Percentiles rank a stretch among this genome's conserved stretches.
phyloP scores from a whole-genome alignment of 1,139 yeast species.

The Geotrichum reessii region DNA sequence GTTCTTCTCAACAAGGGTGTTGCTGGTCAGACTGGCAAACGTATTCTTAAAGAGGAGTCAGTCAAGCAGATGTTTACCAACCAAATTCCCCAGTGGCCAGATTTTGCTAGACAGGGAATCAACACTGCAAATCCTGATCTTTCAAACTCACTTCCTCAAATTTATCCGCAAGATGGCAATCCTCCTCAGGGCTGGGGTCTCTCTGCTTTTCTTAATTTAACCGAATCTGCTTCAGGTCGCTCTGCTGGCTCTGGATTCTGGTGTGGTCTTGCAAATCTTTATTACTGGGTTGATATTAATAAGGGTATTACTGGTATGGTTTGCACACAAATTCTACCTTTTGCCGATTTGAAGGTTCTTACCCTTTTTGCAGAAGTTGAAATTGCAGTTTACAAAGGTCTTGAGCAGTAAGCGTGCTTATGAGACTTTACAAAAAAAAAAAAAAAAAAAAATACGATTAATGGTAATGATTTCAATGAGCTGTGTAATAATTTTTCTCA shows the following conservation, averaged over 20 bases:
- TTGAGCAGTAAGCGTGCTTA: not conserved
- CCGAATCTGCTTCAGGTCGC: slow-evolving; percentile 35
- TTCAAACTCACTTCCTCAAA: slow-evolving; percentile 22
- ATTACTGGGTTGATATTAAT: slow-evolving; percentile 44
- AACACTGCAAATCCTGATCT: slow-evolving; percentile 20
- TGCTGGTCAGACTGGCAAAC: slow-evolving; percentile 29
- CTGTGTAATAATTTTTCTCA: no score
- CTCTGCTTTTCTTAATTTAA: slow-evolving; percentile 19
- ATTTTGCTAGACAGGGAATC: slow-evolving; percentile 23
- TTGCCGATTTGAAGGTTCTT: slow-evolving; percentile 20
- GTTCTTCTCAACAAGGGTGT: slow-evolving; percentile 45
- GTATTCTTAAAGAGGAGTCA: slow-evolving; percentile 32
- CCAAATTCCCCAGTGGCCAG: slow-evolving; percentile 26
- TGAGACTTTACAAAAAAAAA: not conserved
- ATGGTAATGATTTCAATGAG: not conserved
- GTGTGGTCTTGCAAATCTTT: slow-evolving; percentile 46
- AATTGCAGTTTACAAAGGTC: slow-evolving; percentile 18
- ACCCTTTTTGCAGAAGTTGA: slow-evolving; percentile 21
- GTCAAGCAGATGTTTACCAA: slow-evolving; percentile 25
- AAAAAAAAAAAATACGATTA: not conserved
- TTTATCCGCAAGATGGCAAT: slow-evolving; percentile 23
- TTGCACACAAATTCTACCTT: slow-evolving; percentile 42
- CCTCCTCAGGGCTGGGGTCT: slow-evolving; percentile 30
- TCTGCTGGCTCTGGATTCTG: slow-evolving; percentile 42
- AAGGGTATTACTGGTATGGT: slow-evolving; percentile 44